A percentile compares a stretch with the other conserved stretches of the same genome.
These are phyloP conservation scores for Claviceps pusilla DNA, from an alignment of 2,329 filamentous ascomycete genomes.

Conservation along the genomic window DNA sequence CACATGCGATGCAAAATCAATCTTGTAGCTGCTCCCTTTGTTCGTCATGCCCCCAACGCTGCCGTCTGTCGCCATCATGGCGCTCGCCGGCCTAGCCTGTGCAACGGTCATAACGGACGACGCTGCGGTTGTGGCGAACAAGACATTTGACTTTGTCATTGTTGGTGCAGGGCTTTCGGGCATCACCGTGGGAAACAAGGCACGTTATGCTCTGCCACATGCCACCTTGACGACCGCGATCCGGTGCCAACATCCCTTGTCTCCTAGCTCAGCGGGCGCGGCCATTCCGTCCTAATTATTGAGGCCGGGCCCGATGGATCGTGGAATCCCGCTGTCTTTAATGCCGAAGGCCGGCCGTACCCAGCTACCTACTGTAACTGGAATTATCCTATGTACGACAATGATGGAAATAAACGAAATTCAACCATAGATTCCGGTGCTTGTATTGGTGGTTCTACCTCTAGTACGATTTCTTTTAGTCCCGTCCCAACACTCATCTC, in stretches of 20 bases:
- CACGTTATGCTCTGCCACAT: background rate
- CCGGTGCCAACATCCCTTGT: background rate
- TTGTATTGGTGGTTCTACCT: slow-evolving; percentile 13
- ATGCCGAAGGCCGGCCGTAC: slow-evolving; percentile 7
- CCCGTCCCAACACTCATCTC: background rate
- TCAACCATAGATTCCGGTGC: slow-evolving; percentile 9
- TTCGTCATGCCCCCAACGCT: no score
- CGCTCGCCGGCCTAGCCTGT: background rate
- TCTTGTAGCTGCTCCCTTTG: no score
- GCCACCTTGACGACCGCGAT: background rate
- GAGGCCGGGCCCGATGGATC: slow-evolving; percentile 12
- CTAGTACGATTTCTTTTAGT: slow-evolving; percentile 7
- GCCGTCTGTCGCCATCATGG: background rate
- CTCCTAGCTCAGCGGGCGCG: slow-evolving; percentile 9
- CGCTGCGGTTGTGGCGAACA: slow-evolving; percentile 1
- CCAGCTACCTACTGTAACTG: slow-evolving; percentile 10
- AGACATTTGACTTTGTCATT: slow-evolving; percentile 19
- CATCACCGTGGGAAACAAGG: slow-evolving; percentile 12
- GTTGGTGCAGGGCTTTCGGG: slow-evolving; percentile 25
- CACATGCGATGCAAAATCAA: no score
- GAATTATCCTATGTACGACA: slow-evolving; percentile 9
- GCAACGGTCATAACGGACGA: slow-evolving; percentile 11
- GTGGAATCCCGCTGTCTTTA: slow-evolving; percentile 10
- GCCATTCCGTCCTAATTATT: slow-evolving; percentile 11
- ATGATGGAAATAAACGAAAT: slow-evolving; percentile 7